phyloP scores from a whole-genome alignment of 495 filamentous ascomycete species.

The Penicillium steckii region DNA sequence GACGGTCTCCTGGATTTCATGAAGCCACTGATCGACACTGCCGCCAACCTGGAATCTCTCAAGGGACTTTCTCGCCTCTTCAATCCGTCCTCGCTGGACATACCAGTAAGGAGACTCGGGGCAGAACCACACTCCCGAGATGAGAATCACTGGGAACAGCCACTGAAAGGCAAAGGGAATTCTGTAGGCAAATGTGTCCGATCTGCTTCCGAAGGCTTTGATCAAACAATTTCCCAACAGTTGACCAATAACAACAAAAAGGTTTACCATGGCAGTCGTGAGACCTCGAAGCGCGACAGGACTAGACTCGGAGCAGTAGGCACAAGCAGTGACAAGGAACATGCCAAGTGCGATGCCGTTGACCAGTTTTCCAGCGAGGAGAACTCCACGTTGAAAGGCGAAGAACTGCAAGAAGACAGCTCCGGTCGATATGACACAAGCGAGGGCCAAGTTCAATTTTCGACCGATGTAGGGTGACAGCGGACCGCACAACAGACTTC shows the following conservation, averaged over 20 bases:
- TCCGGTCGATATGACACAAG: constrained; percentile 20
- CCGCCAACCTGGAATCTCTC: constrained; percentile 55
- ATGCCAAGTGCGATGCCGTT: constrained; percentile 32
- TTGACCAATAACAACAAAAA: constrained; percentile 37
- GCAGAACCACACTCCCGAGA: constrained; percentile 21
- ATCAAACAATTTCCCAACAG: constrained; percentile 34
- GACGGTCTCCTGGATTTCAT: constrained; percentile 28
- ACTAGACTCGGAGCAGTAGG: constrained; percentile 34
- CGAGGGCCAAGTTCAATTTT: constrained; percentile 14
- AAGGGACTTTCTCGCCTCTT: constrained; percentile 47
- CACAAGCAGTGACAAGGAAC: constrained; percentile 34
- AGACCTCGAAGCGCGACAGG: constrained; percentile 39
- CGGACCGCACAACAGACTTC: constrained; percentile 31
- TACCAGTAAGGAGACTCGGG: constrained; percentile 40
- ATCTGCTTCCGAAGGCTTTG: constrained; percentile 31
- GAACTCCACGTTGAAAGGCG: constrained; percentile 18
- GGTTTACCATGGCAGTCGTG: constrained; percentile 35
- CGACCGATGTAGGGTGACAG: constrained; percentile 29
- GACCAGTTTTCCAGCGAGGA: constrained; percentile 33
- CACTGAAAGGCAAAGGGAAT: constrained; percentile 62
- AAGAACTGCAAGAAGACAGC: constrained; percentile 33
- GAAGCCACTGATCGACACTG: constrained; percentile 17
- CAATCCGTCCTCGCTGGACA: constrained; percentile 47
- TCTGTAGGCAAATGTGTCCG: constrained; percentile 34
- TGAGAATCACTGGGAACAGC: constrained; percentile 49